Conservation (phyloP, 83 land plant genomes). For the Thuja plicata region DNA sequence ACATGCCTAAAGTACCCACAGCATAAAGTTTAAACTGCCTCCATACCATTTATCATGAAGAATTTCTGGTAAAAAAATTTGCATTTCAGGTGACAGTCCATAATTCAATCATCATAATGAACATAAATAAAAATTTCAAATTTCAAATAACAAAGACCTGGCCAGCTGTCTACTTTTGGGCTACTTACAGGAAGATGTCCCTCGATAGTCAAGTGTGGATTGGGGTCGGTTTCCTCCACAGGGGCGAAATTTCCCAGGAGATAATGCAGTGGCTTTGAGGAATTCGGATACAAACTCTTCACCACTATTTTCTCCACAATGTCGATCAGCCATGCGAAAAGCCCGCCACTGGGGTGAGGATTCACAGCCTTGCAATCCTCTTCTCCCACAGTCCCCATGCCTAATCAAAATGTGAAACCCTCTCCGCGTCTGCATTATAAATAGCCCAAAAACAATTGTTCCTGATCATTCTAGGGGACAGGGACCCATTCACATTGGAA, state of each 20-base stretch:
- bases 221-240: slow-evolving; percentile 62
- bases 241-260: slow-evolving; percentile 77
- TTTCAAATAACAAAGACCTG: not conserved
- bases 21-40: not conserved
- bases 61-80: too few species aligned
- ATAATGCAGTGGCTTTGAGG: slow-evolving; percentile 44
- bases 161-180: too few species aligned
- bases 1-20: not conserved
- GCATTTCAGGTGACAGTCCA: too few species aligned
- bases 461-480: too few species aligned
- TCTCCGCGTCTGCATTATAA: too few species aligned
- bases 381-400: not conserved
- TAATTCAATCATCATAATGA: too few species aligned
- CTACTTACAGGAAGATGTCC: slow-evolving; percentile 69
- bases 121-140: not conserved
- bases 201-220: slow-evolving; percentile 37
- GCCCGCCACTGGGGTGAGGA: slow-evolving; percentile 56
- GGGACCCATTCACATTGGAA: too few species aligned
- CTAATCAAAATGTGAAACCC: too few species aligned
- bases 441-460: too few species aligned
- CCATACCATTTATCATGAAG: not conserved
- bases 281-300: slow-evolving; percentile 34
- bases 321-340: slow-evolving; percentile 52
- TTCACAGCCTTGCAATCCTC: slow-evolving; percentile 42
- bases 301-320: slow-evolving; percentile 54